These are phyloP conservation scores for Penicillium egyptiacum DNA, from an alignment of 495 filamentous ascomycete species.

Conservation along the genomic window DNA sequence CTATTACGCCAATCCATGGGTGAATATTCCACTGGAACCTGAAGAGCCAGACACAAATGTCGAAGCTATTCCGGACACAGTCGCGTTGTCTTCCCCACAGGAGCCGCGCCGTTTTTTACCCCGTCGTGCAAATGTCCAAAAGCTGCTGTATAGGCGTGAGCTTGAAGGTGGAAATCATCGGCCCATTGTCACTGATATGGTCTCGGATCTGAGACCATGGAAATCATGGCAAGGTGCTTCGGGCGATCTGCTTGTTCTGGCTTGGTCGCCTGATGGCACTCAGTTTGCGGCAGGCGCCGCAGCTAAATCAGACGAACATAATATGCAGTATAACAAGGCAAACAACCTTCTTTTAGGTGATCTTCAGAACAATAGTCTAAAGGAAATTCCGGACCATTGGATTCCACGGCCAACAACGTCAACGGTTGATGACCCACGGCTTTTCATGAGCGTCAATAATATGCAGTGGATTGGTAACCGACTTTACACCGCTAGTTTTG, in stretches of 20 bases:
- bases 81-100: neutral
- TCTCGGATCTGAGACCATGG: constrained; percentile 33
- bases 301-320: constrained; percentile 69
- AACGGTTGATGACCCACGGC: constrained; percentile 61
- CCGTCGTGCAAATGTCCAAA: constrained; percentile 11
- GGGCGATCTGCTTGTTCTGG: constrained; percentile 47
- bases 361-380: constrained; percentile 49
- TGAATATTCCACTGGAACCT: constrained; percentile 1
- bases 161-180: constrained; percentile 15
- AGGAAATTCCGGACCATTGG: constrained; percentile 70
- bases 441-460: constrained; percentile 77
- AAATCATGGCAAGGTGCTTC: constrained; percentile 54
- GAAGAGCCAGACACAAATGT: constrained; percentile 1
- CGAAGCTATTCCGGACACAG: neutral
- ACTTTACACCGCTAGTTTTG: constrained; percentile 79
- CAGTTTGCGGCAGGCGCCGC: constrained; percentile 63
- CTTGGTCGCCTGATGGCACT: constrained; percentile 52
- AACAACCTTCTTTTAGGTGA: constrained; percentile 78
- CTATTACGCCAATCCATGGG: constrained; percentile 23
- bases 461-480: constrained; percentile 66
- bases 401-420: constrained; percentile 54
- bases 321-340: constrained; percentile 80
- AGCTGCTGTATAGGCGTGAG: constrained; percentile 31
- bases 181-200: constrained; percentile 20
- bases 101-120: neutral